phyloP scores from a whole-genome alignment of 257 asterid genomes.

The Gentiana macrophylla region DNA sequence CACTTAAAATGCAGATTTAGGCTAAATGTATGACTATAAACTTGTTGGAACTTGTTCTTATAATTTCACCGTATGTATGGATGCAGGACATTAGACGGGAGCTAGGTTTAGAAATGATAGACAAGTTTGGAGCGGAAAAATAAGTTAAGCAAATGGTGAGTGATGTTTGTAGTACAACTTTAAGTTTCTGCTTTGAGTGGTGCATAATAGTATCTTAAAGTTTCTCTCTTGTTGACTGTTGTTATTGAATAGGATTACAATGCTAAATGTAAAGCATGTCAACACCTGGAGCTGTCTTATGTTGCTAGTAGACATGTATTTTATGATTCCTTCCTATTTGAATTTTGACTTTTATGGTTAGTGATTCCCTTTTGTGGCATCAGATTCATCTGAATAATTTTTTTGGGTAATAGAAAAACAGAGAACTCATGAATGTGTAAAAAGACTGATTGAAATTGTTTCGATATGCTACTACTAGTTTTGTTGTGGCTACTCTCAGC shows the following conservation, averaged over 20 bases:
- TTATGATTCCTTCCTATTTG: not conserved
- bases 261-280: slow-evolving; percentile 85
- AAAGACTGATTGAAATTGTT: too few relatives aligned
- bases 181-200: too few relatives aligned
- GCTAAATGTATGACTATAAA: too few relatives aligned
- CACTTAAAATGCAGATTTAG: too few relatives aligned
- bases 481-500: too few relatives aligned
- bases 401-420: slow-evolving; percentile 43
- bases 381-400: not conserved
- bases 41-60: too few relatives aligned
- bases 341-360: not conserved
- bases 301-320: slow-evolving; percentile 32
- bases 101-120: slow-evolving; percentile 62
- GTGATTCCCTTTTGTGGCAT: not conserved
- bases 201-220: too few relatives aligned
- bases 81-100: slow-evolving; percentile 74
- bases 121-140: slow-evolving; percentile 75
- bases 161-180: too few relatives aligned
- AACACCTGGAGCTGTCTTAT: slow-evolving; percentile 70
- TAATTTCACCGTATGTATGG: not conserved
- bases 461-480: too few relatives aligned
- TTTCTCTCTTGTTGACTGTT: slow-evolving; percentile 6
- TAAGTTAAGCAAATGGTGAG: slow-evolving; percentile 83
- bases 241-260: slow-evolving; percentile 68
- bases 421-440: slow-evolving; percentile 75